Percentiles rank a stretch among this genome's conserved stretches.
Evolutionary conservation across 1,284 basidiomycete species (phyloP).

Genomic region (Leccinum ponderosum): DNA sequence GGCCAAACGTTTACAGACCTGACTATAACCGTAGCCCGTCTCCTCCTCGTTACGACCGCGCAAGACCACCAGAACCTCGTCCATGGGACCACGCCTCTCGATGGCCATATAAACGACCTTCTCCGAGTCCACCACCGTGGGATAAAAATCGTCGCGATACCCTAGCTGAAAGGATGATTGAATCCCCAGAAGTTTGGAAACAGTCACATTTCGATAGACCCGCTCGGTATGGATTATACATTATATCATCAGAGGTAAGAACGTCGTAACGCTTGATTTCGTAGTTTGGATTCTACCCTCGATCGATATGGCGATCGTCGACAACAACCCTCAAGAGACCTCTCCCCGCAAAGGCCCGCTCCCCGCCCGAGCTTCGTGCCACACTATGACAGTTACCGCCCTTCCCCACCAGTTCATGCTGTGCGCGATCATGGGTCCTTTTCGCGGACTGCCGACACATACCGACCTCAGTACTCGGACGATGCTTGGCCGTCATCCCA

Average conservation of each 20-base stretch:
- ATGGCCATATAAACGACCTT: slow-evolving; percentile 34
- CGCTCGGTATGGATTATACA: slow-evolving; percentile 28
- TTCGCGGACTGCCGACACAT: slow-evolving; percentile 37
- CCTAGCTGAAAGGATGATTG: slow-evolving; percentile 60
- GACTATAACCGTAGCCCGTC: slow-evolving; percentile 47
- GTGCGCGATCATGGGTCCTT: slow-evolving; percentile 34
- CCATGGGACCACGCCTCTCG: slow-evolving; percentile 34
- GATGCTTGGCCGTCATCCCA: slow-evolving; percentile 24
- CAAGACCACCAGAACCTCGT: slow-evolving; percentile 34
- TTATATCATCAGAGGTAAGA: slow-evolving; percentile 26
- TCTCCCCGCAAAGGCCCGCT: slow-evolving; percentile 36
- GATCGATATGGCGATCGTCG: slow-evolving; percentile 37
- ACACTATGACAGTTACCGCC: slow-evolving; percentile 47
- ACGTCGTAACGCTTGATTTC: slow-evolving; percentile 14
- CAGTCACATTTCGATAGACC: slow-evolving; percentile 46
- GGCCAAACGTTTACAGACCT: slow-evolving; percentile 37
- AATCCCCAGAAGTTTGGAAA: slow-evolving; percentile 72
- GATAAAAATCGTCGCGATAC: slow-evolving; percentile 41
- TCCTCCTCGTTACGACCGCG: slow-evolving; percentile 48
- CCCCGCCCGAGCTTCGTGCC: slow-evolving; percentile 28
- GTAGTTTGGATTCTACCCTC: slow-evolving; percentile 26
- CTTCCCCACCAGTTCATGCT: slow-evolving; percentile 27
- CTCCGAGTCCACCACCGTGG: slow-evolving; percentile 36
- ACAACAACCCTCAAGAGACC: slow-evolving; percentile 32
- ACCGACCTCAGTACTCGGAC: slow-evolving; percentile 42